Conservation (phyloP, 2,329 filamentous ascomycete genomes). For the Calonectria henricotiae region DNA sequence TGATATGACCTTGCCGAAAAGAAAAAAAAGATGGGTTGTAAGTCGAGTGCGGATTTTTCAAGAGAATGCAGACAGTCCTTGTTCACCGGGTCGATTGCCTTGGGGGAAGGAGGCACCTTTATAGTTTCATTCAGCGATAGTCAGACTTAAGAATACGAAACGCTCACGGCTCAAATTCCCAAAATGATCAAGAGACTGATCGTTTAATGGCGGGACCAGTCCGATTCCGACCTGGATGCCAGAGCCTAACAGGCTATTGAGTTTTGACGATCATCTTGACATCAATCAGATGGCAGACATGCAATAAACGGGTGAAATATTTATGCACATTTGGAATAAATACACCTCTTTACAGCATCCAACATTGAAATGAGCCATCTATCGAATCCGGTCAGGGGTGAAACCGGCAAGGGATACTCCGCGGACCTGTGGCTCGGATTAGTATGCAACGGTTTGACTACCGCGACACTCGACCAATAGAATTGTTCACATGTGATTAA, state of each 20-base stretch:
- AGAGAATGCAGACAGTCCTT: background rate
- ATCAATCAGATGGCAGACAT: background rate
- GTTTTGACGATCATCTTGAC: constrained; percentile 12
- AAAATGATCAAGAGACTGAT: background rate
- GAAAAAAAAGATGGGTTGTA: background rate
- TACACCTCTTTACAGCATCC: too few species aligned
- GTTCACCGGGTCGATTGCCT: background rate
- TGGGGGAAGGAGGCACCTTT: background rate
- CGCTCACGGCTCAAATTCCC: too few species aligned
- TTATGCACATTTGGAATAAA: too few species aligned
- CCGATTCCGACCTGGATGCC: background rate
- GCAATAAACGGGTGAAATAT: too few species aligned
- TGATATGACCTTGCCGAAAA: too few species aligned
- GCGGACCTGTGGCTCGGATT: too few species aligned
- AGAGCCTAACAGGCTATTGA: background rate
- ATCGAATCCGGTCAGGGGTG: background rate
- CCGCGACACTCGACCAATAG: too few species aligned
- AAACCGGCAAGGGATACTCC: background rate
- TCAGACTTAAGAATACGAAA: background rate
- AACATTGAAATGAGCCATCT: background rate
- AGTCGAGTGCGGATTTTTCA: background rate
- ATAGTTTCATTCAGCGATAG: background rate
- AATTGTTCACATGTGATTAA: background rate
- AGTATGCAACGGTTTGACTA: background rate
- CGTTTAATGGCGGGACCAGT: background rate